Evolutionary conservation across 2,329 filamentous ascomycete species (phyloP).

Genomic region (Xylariaceae sp.): DNA sequence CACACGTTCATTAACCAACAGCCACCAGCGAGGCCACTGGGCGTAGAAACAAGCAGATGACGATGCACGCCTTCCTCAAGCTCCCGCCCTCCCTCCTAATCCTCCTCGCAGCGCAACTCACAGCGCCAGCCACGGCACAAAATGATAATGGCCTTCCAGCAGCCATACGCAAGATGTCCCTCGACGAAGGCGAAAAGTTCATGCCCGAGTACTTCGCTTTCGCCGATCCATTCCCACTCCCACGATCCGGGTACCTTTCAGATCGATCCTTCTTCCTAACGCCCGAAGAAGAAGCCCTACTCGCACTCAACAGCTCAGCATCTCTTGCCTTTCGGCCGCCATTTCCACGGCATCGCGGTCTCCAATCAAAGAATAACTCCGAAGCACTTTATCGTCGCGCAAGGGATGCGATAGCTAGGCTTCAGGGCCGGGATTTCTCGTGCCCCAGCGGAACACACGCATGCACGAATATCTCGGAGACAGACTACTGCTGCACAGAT

Average conservation of each 20-base stretch:
- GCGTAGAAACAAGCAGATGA: background rate
- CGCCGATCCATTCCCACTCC: slow-evolving; percentile 9
- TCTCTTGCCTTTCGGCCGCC: slow-evolving; percentile 43
- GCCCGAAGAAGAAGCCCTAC: slow-evolving; percentile 27
- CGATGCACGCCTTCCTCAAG: slow-evolving; percentile 15
- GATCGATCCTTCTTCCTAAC: slow-evolving; percentile 21
- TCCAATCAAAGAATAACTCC: background rate
- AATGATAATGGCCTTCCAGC: slow-evolving; percentile 40
- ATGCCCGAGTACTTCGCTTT: slow-evolving; percentile 63
- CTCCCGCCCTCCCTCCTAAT: slow-evolving; percentile 32
- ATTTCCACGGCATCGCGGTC: slow-evolving; percentile 45
- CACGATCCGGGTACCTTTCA: slow-evolving; percentile 22
- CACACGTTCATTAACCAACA: too few species aligned
- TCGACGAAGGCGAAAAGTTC: slow-evolving; percentile 70
- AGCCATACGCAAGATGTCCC: slow-evolving; percentile 68
- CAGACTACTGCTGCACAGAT: slow-evolving; percentile 69
- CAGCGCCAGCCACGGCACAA: slow-evolving; percentile 19
- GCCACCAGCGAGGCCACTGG: background rate
- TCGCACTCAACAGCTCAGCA: slow-evolving; percentile 32
- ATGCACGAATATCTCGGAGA: slow-evolving; percentile 61
- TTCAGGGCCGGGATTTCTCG: slow-evolving; percentile 56
- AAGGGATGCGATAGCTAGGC: slow-evolving; percentile 42
- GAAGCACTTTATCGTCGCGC: slow-evolving; percentile 39
- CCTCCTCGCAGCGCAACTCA: slow-evolving; percentile 38
- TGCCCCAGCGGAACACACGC: slow-evolving; percentile 64